A percentile compares a stretch with the other conserved stretches of the same genome.
phyloP scores from a whole-genome alignment of 768 basidiomycete genomes.

The Zangia roseola region DNA sequence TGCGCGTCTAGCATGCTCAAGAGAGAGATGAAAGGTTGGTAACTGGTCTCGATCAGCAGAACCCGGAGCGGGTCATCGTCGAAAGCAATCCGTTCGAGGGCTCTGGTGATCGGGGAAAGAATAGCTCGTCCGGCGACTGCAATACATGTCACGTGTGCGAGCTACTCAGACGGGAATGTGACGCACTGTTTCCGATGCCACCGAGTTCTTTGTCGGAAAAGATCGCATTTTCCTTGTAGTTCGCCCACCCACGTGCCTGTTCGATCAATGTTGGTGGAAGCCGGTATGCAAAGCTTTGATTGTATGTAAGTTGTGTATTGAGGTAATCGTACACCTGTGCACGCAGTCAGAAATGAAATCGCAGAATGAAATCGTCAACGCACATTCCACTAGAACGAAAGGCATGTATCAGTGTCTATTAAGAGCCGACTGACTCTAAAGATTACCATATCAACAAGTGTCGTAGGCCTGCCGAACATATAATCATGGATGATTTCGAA shows the following conservation, averaged over 20 bases:
- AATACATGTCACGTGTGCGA: background rate
- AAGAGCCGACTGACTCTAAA: background rate
- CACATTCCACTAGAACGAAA: constrained; percentile 67
- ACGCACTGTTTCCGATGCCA: constrained; percentile 76
- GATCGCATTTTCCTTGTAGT: constrained; percentile 76
- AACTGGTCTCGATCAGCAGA: constrained; percentile 73
- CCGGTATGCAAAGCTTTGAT: constrained; percentile 75
- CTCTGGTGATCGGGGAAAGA: constrained; percentile 64
- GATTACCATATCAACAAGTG: constrained; percentile 59
- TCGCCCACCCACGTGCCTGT: constrained; percentile 67
- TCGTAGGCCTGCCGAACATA: constrained; percentile 62
- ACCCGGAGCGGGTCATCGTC: constrained; percentile 77
- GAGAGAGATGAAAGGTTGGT: constrained; percentile 86
- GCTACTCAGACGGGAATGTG: background rate
- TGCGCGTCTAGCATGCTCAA: constrained; percentile 70
- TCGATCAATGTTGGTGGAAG: constrained; percentile 72
- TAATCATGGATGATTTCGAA: constrained; percentile 64
- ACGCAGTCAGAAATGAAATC: constrained; percentile 11
- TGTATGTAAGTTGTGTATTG: constrained; percentile 75
- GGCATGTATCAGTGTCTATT: constrained; percentile 12
- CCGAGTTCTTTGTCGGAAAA: constrained; percentile 62
- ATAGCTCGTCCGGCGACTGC: constrained; percentile 80
- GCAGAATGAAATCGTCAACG: constrained; percentile 24
- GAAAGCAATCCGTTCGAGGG: constrained; percentile 76
- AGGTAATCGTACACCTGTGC: constrained; percentile 73